Evolutionary conservation across 345 rosid species (phyloP).

Genomic region (Dovyalis caffra): DNA sequence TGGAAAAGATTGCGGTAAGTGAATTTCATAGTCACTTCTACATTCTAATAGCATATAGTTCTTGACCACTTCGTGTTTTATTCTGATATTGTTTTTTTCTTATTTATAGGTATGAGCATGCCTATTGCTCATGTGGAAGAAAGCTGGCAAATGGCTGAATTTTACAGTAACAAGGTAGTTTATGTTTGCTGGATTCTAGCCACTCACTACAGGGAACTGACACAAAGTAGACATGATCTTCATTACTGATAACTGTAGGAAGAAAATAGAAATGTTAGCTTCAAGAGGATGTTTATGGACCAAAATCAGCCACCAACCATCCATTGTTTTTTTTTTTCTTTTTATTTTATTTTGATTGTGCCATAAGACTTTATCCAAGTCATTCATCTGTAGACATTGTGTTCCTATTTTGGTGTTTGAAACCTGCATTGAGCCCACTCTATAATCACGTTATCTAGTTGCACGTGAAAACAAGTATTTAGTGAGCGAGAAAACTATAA

Average conservation of each 20-base stretch:
- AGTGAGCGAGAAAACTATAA: not conserved
- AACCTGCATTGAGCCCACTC: not conserved
- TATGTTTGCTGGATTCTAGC: not conserved
- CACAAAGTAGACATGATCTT: constrained; percentile 1
- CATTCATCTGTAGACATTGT: not conserved
- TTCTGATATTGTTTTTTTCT: constrained; percentile 13
- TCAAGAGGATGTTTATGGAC: not conserved
- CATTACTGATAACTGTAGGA: constrained; percentile 8
- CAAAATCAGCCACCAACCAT: not conserved
- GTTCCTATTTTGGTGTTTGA: not conserved
- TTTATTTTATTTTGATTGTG: not conserved
- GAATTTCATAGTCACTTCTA: not conserved
- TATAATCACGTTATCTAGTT: not conserved
- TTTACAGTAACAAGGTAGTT: constrained; percentile 92
- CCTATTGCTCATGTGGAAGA: constrained; percentile 97
- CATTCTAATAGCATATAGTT: not conserved
- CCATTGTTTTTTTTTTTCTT: not conserved
- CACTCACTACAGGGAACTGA: not conserved
- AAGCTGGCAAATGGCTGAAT: constrained; percentile 98
- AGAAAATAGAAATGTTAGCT: not conserved
- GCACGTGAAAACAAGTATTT: not conserved
- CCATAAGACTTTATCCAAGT: not conserved
- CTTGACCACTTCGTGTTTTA: not conserved
- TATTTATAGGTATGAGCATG: constrained; percentile 90
- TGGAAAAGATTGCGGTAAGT: constrained; percentile 89